These are phyloP conservation scores for Mesembryanthemum crystallinum DNA, from an alignment of 148 eudicot genomes.

Conservation along the genomic window DNA sequence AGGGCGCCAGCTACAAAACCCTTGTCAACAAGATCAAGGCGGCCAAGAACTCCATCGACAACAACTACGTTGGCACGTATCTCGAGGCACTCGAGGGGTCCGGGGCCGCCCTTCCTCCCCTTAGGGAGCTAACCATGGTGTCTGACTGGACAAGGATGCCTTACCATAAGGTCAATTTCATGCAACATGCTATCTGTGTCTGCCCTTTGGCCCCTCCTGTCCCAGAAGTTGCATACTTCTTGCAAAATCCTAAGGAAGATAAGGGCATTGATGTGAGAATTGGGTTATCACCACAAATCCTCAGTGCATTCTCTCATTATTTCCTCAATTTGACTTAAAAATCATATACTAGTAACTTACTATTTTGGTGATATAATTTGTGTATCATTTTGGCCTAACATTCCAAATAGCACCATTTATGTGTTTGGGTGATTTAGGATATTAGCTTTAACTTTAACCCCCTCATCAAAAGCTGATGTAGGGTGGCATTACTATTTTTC, in stretches of 20 bases:
- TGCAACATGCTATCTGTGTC: slow-evolving; percentile 11
- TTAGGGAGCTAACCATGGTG: slow-evolving; percentile 35
- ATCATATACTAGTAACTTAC: not conserved
- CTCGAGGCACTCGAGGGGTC: slow-evolving; percentile 35
- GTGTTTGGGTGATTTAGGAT: no score
- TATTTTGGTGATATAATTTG: no score
- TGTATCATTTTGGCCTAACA: no score
- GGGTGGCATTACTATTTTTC: no score
- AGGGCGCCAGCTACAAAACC: slow-evolving; percentile 17
- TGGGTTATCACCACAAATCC: slow-evolving; percentile 25
- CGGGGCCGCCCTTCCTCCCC: slow-evolving; percentile 31
- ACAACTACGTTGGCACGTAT: slow-evolving; percentile 26
- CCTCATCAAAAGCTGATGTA: no score
- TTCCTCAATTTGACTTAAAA: slow-evolving; percentile 28
- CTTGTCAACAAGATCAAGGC: slow-evolving; percentile 27
- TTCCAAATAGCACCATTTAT: no score
- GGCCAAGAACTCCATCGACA: slow-evolving; percentile 28
- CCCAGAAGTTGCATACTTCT: slow-evolving; percentile 35
- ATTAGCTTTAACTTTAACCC: no score
- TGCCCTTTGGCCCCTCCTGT: slow-evolving; percentile 31
- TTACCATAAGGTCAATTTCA: slow-evolving; percentile 26
- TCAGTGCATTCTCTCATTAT: slow-evolving; percentile 26
- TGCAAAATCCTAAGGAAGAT: slow-evolving; percentile 35
- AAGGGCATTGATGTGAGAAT: slow-evolving; percentile 37
- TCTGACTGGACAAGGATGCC: slow-evolving; percentile 39